Conservation (phyloP, 2,329 filamentous ascomycete genomes). For the Diaporthe capsici region DNA sequence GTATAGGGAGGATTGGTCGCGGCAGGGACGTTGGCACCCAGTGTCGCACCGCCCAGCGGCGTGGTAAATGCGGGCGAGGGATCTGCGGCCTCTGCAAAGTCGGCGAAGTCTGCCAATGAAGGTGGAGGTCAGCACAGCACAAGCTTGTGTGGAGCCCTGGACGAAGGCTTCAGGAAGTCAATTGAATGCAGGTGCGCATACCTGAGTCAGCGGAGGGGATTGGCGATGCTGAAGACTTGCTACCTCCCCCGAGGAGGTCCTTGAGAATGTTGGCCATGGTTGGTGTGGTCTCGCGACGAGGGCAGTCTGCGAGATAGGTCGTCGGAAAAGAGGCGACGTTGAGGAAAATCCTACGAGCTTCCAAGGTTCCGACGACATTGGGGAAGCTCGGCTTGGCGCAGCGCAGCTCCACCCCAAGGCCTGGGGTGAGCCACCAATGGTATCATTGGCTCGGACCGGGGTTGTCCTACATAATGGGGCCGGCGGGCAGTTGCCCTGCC, state of each 20-base stretch:
- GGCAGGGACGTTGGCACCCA: constrained; percentile 61
- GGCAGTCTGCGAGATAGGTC: constrained; percentile 34
- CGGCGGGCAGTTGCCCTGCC: constrained; percentile 4
- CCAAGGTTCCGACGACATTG: constrained; percentile 24
- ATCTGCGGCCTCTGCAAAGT: constrained; percentile 86
- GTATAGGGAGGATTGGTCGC: constrained; percentile 78
- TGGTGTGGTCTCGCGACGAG: constrained; percentile 33
- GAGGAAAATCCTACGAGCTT: constrained; percentile 38
- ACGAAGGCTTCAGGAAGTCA: constrained; percentile 32
- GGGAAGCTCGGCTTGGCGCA: constrained; percentile 32
- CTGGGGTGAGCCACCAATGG: constrained; percentile 16
- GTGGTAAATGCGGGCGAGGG: constrained; percentile 69
- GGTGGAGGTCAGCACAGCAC: constrained; percentile 46
- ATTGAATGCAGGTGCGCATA: constrained; percentile 56
- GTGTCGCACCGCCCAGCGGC: constrained; percentile 61
- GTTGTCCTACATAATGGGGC: not conserved
- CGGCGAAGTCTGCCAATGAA: constrained; percentile 82
- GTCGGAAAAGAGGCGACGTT: constrained; percentile 28
- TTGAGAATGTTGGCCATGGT: constrained; percentile 74
- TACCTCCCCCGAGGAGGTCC: constrained; percentile 75
- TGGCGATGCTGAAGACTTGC: constrained; percentile 69
- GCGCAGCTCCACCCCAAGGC: not conserved
- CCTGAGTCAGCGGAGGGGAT: constrained; percentile 72
- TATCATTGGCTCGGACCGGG: constrained; percentile 4
- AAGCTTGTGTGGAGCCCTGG: constrained; percentile 3